Conservation (phyloP, 148 eudicot species). For the Spergularia bocconei region DNA sequence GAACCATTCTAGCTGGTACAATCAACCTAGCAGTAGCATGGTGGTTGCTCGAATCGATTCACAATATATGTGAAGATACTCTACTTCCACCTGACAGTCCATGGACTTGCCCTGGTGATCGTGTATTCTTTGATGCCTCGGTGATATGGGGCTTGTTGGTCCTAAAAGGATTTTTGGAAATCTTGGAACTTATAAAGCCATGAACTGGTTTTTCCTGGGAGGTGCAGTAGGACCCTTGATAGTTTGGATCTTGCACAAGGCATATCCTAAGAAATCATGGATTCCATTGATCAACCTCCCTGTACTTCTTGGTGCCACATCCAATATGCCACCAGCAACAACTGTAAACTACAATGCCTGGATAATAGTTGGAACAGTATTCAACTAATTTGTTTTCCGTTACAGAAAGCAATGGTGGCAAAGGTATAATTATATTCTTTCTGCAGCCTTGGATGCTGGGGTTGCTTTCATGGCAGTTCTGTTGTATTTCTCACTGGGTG, state of each 20-base stretch:
- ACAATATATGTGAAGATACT: constrained; percentile 70
- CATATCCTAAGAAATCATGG: constrained; percentile 85
- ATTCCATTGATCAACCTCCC: constrained; percentile 88
- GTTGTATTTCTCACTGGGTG: constrained; percentile 65
- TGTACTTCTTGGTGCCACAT: constrained; percentile 89
- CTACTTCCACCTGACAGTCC: constrained; percentile 88
- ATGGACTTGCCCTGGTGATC: constrained; percentile 89
- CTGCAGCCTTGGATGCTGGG: constrained; percentile 96
- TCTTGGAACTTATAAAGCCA: constrained; percentile 69
- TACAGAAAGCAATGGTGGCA: constrained; percentile 96
- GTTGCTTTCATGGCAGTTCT: constrained; percentile 96
- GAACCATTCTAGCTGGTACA: constrained; percentile 93
- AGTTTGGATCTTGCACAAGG: constrained; percentile 83
- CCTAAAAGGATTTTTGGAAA: constrained; percentile 81
- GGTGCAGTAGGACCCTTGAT: constrained; percentile 83
- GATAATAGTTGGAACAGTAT: constrained; percentile 79
- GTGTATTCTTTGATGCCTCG: constrained; percentile 95
- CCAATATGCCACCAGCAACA: constrained; percentile 85
- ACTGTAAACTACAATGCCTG: constrained; percentile 85
- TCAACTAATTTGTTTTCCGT: constrained; percentile 78
- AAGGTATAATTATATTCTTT: constrained; percentile 85
- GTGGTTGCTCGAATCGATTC: constrained; percentile 75
- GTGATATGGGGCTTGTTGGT: constrained; percentile 94
- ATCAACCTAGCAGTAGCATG: constrained; percentile 77
- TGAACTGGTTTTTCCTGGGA: constrained; percentile 97